These are phyloP conservation scores for Megacollybia marginata DNA, from an alignment of 768 basidiomycete species.

Conservation along the genomic window DNA sequence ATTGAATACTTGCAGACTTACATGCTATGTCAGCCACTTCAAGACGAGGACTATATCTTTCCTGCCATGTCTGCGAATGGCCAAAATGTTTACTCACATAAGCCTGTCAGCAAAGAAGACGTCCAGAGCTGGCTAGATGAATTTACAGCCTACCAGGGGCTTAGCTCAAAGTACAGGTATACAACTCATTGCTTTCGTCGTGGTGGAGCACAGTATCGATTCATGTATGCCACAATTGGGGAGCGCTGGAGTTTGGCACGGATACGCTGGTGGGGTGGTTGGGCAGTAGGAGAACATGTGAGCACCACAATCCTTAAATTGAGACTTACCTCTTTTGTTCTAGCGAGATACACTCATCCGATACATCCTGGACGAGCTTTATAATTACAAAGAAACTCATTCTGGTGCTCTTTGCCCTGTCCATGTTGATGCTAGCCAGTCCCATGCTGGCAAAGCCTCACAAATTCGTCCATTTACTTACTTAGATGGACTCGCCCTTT, in stretches of 20 bases:
- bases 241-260: constrained; percentile 9
- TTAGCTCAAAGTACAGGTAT: not conserved
- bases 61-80: not conserved
- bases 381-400: constrained; percentile 1
- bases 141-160: not conserved
- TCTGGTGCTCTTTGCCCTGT: constrained; percentile 1
- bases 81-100: not conserved
- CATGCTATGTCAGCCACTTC: not conserved
- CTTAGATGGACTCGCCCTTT: not conserved
- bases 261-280: constrained; percentile 16
- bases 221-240: constrained; percentile 15
- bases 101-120: not conserved
- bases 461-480: not conserved
- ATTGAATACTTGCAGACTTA: not conserved
- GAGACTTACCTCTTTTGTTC: not conserved
- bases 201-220: constrained; percentile 16
- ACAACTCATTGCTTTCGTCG: too few species aligned
- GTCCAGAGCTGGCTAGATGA: not conserved
- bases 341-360: constrained; percentile 13
- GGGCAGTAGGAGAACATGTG: constrained; percentile 8
- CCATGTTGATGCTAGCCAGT: not conserved
- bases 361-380: constrained; percentile 15
- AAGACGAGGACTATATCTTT: not conserved
- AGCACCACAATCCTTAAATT: too few species aligned
- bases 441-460: not conserved